phyloP scores from a whole-genome alignment of 1,139 yeast genomes.

The Debaryomyces robertsiae region DNA sequence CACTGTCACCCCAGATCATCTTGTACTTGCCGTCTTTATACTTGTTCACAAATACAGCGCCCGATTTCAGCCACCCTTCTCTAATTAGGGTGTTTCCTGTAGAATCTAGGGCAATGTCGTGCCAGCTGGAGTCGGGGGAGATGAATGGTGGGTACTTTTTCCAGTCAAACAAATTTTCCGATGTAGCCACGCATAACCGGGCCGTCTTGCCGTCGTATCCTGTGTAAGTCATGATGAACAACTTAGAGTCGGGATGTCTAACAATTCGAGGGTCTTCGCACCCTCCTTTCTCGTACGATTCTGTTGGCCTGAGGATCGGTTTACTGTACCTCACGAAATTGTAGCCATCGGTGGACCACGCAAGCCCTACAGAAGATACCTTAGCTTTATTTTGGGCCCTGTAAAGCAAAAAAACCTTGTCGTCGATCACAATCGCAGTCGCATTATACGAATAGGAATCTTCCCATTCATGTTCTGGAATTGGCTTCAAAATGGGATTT shows the following conservation, averaged over 20 bases:
- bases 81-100: slow-evolving; percentile 30
- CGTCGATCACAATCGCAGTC: slow-evolving; percentile 46
- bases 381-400: slow-evolving; percentile 44
- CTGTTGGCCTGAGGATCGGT: slow-evolving; percentile 42
- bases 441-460: slow-evolving; percentile 47
- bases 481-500: slow-evolving; percentile 45
- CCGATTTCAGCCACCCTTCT: slow-evolving; percentile 47
- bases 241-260: slow-evolving; percentile 38
- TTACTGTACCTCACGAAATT: slow-evolving; percentile 33
- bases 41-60: slow-evolving; percentile 43
- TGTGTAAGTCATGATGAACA: slow-evolving; percentile 46
- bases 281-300: slow-evolving; percentile 45
- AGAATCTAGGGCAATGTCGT: slow-evolving; percentile 33
- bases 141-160: slow-evolving; percentile 42
- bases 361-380: slow-evolving; percentile 41
- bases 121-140: slow-evolving; percentile 30
- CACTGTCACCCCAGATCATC: slow-evolving; percentile 51
- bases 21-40: slow-evolving; percentile 40
- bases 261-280: slow-evolving; percentile 50
- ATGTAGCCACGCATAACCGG: slow-evolving; percentile 45
- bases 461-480: slow-evolving; percentile 44
- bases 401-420: slow-evolving; percentile 40
- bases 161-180: slow-evolving; percentile 44
- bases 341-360: slow-evolving; percentile 46
- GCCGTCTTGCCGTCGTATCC: slow-evolving; percentile 42